Evolutionary conservation across 352 stramenopile genomes (phyloP), one percentile per base, ranked within the genome.

Genomic region (Globisporangium perplexum): DNA sequence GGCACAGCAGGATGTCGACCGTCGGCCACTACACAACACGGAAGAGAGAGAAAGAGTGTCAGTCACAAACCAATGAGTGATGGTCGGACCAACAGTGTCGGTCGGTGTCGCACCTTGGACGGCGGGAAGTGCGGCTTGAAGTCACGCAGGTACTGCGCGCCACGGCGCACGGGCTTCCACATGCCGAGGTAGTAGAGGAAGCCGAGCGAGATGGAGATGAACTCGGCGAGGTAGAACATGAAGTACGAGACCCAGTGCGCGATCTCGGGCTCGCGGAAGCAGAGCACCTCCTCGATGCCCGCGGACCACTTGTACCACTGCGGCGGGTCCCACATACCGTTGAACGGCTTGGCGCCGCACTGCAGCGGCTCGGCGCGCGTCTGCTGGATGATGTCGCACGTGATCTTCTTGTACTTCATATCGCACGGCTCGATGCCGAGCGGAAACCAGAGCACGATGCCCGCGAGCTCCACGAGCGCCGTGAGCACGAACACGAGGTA

Each of bases 81-180:
- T n/a, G n/a, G n/a, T n/a, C n/a, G n/a, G n/a, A n/a, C n/a, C n/a
- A n/a, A n/a, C n/a, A n/a, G n/a, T n/a, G n/a, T n/a, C n/a, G n/a
- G n/a, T n/a, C n/a, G n/a, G n/a, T n/a, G n/a, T n/a, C 81, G 83
- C 14, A 94, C 77, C 50, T 77, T 74, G 15, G 83, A 39, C 1
- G 33, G 33, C 39, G 85, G 82, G 55, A 95, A 80, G 24, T 79
- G 79, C 18, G 85, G 83, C 50, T 92, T 78, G 26, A 94, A 94
- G 60, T 94, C 83, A 47, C 88, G 77, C 36, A 94, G 85, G 74
- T 94, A 94, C 59, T 94, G 83, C 18, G 83, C 81, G 7, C 83
- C 83, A 64, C 83, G 83, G 71, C 81, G 83, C 49, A 94, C 83
- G 4, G 83, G 83, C 45, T 91, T 94, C 83, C 83, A 94, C 83